Evolutionary conservation across 1,284 basidiomycete species (phyloP), one percentile per base, ranked within the genome.

Genomic region (Xerocomus amazonicus): DNA sequence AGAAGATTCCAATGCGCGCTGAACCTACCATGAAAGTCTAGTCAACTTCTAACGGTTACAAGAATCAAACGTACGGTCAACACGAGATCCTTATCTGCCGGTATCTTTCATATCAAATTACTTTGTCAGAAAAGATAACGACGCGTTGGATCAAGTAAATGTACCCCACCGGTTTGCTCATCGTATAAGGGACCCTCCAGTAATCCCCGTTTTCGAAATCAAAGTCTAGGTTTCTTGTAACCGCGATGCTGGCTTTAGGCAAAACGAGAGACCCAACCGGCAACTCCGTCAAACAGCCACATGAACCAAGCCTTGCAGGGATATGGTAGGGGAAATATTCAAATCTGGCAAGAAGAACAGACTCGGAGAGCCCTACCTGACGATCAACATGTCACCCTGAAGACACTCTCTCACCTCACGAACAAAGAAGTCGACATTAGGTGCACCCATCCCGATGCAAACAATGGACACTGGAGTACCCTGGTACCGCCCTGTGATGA

Each of bases 361-460:
- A 9, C 4, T 13, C 4, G 17, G 16, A 29, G 37, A 38, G 33
- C 16, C 73, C 53, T 51, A 87, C 87, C 87, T 81, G 56, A 90
- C 73, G 52, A 92, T 77, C 55, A 80, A 72, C 79, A 92, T 81
- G 62, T 92, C 89, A 8, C 90, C 90, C 53, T 70, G 73, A 36
- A 91, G 68, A 56, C 86, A 86, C 61, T 92, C 90, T 50, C 90
- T 77, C 14, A 79, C 80, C 70, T 92, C 90, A 54, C 90, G 80
- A 13, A 92, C 78, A 65, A 92, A 90, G 69, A 92, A 92, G 68
- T 92, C 90, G 67, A 85, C 85, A 66, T 87, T 89, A 2, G 88
- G 79, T 53, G 72, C 73, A 17, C 90, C 90, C 90, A 92, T 92
- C 9, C 90, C 90, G 50, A 91, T 91, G 52, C 84, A 86, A 40